These are phyloP conservation scores for Lophium mytilinum DNA, from an alignment of 495 filamentous ascomycete genomes.

Conservation along the genomic window DNA sequence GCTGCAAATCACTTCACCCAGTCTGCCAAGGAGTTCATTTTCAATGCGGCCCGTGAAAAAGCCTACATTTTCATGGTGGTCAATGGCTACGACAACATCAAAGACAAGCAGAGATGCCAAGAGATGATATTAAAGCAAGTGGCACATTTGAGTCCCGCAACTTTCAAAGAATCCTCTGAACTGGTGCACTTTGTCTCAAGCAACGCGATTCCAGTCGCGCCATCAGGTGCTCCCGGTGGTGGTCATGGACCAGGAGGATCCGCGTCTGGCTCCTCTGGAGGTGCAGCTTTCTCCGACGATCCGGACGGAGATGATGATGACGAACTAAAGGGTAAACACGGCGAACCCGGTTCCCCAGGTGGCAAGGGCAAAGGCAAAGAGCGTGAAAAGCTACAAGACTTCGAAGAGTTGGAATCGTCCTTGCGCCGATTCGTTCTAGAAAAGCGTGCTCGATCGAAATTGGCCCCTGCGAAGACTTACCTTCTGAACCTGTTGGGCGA, in stretches of 20 bases:
- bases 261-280: slow-evolving; percentile 37
- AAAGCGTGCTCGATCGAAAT: slow-evolving; percentile 87
- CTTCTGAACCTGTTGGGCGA: slow-evolving; percentile 89
- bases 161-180: slow-evolving; percentile 85
- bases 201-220: slow-evolving; percentile 74
- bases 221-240: slow-evolving; percentile 41
- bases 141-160: slow-evolving; percentile 71
- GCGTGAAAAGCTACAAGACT: slow-evolving; percentile 77
- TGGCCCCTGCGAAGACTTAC: slow-evolving; percentile 93
- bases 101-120: slow-evolving; percentile 77
- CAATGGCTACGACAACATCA: slow-evolving; percentile 91
- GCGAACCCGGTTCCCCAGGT: slow-evolving; percentile 40
- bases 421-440: slow-evolving; percentile 91
- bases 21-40: slow-evolving; percentile 93
- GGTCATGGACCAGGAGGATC: slow-evolving; percentile 48
- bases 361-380: slow-evolving; percentile 87
- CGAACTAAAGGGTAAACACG: slow-evolving; percentile 37
- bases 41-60: slow-evolving; percentile 90
- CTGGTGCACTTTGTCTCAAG: slow-evolving; percentile 97
- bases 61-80: slow-evolving; percentile 99
- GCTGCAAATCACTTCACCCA: slow-evolving; percentile 96
- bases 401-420: slow-evolving; percentile 79
- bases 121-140: slow-evolving; percentile 91
- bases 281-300: slow-evolving; percentile 40
- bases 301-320: slow-evolving; percentile 49